These are phyloP conservation scores for Stachybotrys elegans DNA, from an alignment of 2,329 filamentous ascomycete species.

Conservation along the genomic window DNA sequence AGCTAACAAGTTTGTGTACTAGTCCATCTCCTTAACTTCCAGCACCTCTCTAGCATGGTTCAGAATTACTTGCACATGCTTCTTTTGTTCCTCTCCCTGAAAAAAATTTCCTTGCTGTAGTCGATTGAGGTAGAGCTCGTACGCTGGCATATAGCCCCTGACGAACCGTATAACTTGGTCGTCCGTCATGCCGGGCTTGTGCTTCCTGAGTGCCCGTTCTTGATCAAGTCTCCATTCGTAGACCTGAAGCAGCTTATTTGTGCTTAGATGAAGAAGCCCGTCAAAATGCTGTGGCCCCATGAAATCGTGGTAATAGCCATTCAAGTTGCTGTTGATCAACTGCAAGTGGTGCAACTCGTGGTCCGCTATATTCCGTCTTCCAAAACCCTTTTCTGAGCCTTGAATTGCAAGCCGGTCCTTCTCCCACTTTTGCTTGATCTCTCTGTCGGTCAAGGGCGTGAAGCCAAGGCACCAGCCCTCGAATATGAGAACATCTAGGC, in stretches of 20 bases:
- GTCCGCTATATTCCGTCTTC: constrained; percentile 3
- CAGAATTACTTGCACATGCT: constrained; percentile 9
- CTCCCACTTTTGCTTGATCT: constrained; percentile 13
- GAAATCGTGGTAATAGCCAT: constrained; percentile 12
- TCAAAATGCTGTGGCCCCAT: constrained; percentile 14
- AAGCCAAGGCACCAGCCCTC: constrained; percentile 20
- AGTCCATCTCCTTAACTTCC: constrained; percentile 10
- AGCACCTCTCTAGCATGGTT: constrained; percentile 8
- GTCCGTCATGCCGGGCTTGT: constrained; percentile 17
- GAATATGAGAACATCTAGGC: constrained; percentile 17
- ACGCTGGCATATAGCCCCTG: constrained; percentile 19
- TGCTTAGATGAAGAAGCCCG: constrained; percentile 16
- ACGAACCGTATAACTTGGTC: constrained; percentile 16
- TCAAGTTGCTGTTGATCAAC: constrained; percentile 17
- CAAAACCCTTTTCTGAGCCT: constrained; percentile 4
- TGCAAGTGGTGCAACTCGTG: constrained; percentile 13
- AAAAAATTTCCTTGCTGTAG: constrained; percentile 15
- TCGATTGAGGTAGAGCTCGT: constrained; percentile 15
- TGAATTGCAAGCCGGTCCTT: constrained; percentile 4
- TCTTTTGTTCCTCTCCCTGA: constrained; percentile 6
- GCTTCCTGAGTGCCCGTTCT: constrained; percentile 13
- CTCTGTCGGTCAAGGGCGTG: constrained; percentile 9
- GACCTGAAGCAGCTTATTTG: constrained; percentile 14
- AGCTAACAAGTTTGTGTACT: not conserved
- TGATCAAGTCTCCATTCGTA: constrained; percentile 17